phyloP scores from a whole-genome alignment of 192 early-diverging fungal genomes.

The Umbelopsis isabellina region DNA sequence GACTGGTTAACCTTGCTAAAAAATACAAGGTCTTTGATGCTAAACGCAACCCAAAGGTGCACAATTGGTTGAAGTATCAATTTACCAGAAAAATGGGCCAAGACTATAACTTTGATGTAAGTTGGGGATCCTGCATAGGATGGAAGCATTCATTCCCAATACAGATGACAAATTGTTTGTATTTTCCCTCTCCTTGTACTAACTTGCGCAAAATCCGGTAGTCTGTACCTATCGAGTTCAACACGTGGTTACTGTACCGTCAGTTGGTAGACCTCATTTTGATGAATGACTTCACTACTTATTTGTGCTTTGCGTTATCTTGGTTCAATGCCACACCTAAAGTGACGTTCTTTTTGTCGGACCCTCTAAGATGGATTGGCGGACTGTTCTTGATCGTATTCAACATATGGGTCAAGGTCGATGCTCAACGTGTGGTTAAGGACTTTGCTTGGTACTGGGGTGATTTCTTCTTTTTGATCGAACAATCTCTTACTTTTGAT shows the following conservation, averaged over 20 bases:
- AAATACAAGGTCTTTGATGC: conserved; percentile 70
- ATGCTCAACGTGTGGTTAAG: conserved; percentile 93
- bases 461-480: conserved; percentile 96
- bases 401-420: conserved; percentile 95
- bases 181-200: not conserved
- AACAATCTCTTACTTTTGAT: conserved; percentile 89
- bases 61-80: conserved; percentile 65
- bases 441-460: conserved; percentile 99
- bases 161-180: not conserved
- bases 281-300: conserved; percentile 90
- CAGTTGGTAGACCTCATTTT: conserved; percentile 91
- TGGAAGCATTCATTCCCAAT: not conserved
- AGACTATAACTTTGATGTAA: conserved; percentile 80
- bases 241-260: conserved; percentile 94
- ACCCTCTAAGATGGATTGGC: conserved; percentile 75
- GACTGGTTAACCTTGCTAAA: conserved; percentile 73
- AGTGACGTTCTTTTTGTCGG: conserved; percentile 59
- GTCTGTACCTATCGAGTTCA: conserved; percentile 92
- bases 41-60: conserved; percentile 52
- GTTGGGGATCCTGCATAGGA: not conserved
- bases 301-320: conserved; percentile 80
- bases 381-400: conserved; percentile 83
- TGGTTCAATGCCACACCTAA: conserved; percentile 75
- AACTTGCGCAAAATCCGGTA: conserved; percentile 26
- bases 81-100: conserved; percentile 79